Evolutionary conservation across 1,284 basidiomycete species (phyloP), one percentile per base, ranked within the genome.

Genomic region (Irpex sp.): DNA sequence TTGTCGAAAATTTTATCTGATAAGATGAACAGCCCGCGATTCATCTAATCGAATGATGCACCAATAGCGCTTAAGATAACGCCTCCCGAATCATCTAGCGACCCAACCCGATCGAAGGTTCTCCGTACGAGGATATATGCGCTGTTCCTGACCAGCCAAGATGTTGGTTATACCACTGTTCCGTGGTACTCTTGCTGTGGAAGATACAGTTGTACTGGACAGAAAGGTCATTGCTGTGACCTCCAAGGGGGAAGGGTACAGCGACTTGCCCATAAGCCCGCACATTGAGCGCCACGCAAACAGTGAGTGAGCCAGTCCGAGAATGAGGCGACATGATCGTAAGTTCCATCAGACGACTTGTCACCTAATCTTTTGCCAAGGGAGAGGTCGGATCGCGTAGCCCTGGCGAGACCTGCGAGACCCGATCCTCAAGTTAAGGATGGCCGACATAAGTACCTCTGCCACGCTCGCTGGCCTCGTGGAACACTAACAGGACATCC

Each of bases 11-110:
- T 58, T 58, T 58, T 62, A 62, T 62, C 61, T 56, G 60, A 56
- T 47, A 61, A 56, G 60, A 61, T 61, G 72, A 75, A 74, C 73
- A 73, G 75, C 76, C 76, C 75, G 74, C 76, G 75, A 76, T 78
- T 78, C 76, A 75, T 77, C 73, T 74, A 69, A 68, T 74, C 73
- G 73, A 62, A 51, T 51, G 26, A 60, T 36, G 17, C 13, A 31
- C 5, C 31, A 56, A 11, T 56, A 56, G 17, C 54, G 54, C 54
- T 13, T 13, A 36, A 56, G 26, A 56, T 31, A 36, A 31, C 15
- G 31, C 19, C 34, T 17, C 21, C 51, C 19, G 19, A 13, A 34
- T 7, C 19, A 26, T 8, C 5, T 19, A 52, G 9, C 15, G 51
- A 52, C 51, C 49, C 49, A 51, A 17, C 7, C 49, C 15, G 19